A percentile compares a stretch with the other conserved stretches of the same genome.
Evolutionary conservation across 805 yeast genomes (phyloP).

Genomic region (Candida awuae): DNA sequence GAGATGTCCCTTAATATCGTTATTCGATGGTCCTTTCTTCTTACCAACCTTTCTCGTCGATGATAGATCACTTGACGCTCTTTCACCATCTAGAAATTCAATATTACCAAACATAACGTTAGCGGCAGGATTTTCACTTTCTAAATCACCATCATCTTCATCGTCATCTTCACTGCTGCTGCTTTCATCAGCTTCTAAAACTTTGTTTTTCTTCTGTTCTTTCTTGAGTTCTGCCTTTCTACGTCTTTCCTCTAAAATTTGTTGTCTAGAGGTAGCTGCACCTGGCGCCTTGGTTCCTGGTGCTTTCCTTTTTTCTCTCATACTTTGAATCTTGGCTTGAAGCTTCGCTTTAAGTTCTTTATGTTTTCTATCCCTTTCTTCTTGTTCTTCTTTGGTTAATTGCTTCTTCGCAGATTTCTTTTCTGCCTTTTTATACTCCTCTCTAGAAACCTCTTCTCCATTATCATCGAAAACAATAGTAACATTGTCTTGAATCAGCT

Average conservation of each 20-base stretch:
- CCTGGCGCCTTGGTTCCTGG: slow-evolving; percentile 78
- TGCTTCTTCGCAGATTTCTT: slow-evolving; percentile 17
- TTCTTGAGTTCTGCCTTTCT: slow-evolving; percentile 33
- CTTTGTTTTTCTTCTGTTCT: slow-evolving; percentile 21
- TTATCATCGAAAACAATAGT: slow-evolving; percentile 63
- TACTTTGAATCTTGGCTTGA: slow-evolving; percentile 56
- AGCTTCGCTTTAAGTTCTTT: slow-evolving; percentile 70
- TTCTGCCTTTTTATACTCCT: slow-evolving; percentile 8
- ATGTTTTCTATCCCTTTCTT: slow-evolving; percentile 44
- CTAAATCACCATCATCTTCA: slow-evolving; percentile 29
- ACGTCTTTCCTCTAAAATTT: slow-evolving; percentile 59
- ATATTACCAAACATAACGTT: slow-evolving; percentile 72
- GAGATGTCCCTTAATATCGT: slow-evolving; percentile 79
- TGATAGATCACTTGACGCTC: slow-evolving; percentile 64
- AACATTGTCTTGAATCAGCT: slow-evolving; percentile 11
- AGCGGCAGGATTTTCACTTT: slow-evolving; percentile 19
- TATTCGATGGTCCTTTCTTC: slow-evolving; percentile 76
- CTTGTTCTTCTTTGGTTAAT: slow-evolving; percentile 41
- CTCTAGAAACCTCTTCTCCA: slow-evolving; percentile 40
- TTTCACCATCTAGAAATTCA: slow-evolving; percentile 72
- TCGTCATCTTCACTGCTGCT: slow-evolving; percentile 35
- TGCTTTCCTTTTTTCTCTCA: slow-evolving; percentile 83
- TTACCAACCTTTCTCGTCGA: slow-evolving; percentile 49
- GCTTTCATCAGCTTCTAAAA: slow-evolving; percentile 27
- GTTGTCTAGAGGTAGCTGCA: slow-evolving; percentile 80